phyloP scores from a whole-genome alignment of 768 basidiomycete species.

The Cystobasidium onofrii region DNA sequence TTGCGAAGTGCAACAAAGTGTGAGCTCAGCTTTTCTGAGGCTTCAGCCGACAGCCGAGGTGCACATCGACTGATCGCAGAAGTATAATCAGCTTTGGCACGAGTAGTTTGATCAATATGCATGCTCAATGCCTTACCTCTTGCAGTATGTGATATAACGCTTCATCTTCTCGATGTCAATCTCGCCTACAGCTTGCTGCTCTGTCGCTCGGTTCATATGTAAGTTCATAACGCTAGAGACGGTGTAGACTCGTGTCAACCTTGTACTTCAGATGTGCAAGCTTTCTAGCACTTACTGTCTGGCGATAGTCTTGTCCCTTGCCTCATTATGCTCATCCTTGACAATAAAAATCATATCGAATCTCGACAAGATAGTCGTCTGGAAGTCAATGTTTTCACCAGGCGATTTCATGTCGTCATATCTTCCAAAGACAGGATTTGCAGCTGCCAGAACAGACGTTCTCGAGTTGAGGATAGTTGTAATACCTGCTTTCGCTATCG shows the following conservation, averaged over 20 bases:
- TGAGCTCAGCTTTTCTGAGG: slow-evolving; percentile 90
- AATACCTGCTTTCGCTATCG: slow-evolving; percentile 97
- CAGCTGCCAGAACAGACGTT: slow-evolving; percentile 90
- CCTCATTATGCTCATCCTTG: slow-evolving; percentile 93
- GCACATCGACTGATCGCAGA: slow-evolving; percentile 70
- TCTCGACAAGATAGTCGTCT: slow-evolving; percentile 93
- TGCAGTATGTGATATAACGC: slow-evolving; percentile 90
- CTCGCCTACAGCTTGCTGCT: slow-evolving; percentile 62
- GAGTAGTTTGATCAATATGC: not conserved
- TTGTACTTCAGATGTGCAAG: not conserved
- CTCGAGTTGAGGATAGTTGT: slow-evolving; percentile 93
- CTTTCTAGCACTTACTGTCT: slow-evolving; percentile 14
- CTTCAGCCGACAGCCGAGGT: slow-evolving; percentile 81
- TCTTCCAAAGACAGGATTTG: slow-evolving; percentile 94
- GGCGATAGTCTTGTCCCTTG: slow-evolving; percentile 57
- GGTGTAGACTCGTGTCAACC: slow-evolving; percentile 48
- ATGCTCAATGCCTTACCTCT: slow-evolving; percentile 55
- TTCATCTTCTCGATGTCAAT: slow-evolving; percentile 98
- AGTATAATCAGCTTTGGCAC: not conserved
- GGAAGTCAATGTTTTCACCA: slow-evolving; percentile 97
- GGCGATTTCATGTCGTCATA: slow-evolving; percentile 95
- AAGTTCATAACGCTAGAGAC: slow-evolving; percentile 98
- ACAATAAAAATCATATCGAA: slow-evolving; percentile 99
- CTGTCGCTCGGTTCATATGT: slow-evolving; percentile 84
- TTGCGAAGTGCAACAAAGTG: slow-evolving; percentile 89